Percentiles rank a stretch among this genome's conserved stretches.
These are phyloP conservation scores for Lentinula edodes DNA, from an alignment of 768 basidiomycete genomes.

Conservation along the genomic window DNA sequence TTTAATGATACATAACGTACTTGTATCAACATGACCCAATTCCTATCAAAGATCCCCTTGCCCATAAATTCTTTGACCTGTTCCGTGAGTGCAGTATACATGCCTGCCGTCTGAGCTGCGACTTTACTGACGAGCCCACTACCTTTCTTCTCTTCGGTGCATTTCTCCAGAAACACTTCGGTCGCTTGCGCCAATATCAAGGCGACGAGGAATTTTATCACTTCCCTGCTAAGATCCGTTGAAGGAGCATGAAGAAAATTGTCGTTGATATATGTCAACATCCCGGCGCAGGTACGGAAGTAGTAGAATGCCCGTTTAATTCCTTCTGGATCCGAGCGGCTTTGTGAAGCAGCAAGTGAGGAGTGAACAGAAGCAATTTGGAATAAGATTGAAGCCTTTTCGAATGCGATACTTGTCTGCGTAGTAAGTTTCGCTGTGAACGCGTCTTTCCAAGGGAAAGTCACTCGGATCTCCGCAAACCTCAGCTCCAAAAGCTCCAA, in stretches of 20 bases:
- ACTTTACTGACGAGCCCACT: slow-evolving; percentile 77
- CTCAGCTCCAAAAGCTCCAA: slow-evolving; percentile 94
- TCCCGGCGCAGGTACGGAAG: slow-evolving; percentile 85
- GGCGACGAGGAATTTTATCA: slow-evolving; percentile 88
- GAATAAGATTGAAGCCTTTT: slow-evolving; percentile 96
- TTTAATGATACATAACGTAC: slow-evolving; percentile 28
- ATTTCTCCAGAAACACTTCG: slow-evolving; percentile 95
- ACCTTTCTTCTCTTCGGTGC: slow-evolving; percentile 87
- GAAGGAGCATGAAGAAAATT: slow-evolving; percentile 98
- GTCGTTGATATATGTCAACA: slow-evolving; percentile 99
- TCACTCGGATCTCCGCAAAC: slow-evolving; percentile 94
- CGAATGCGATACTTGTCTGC: slow-evolving; percentile 94
- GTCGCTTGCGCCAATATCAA: slow-evolving; percentile 90
- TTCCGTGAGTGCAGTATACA: slow-evolving; percentile 81
- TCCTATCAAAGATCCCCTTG: slow-evolving; percentile 91
- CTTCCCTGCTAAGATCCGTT: slow-evolving; percentile 89
- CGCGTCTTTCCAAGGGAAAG: slow-evolving; percentile 96
- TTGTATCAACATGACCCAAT: slow-evolving; percentile 87
- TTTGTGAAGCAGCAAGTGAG: slow-evolving; percentile 81
- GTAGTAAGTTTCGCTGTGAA: slow-evolving; percentile 92
- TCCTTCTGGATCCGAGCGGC: slow-evolving; percentile 84
- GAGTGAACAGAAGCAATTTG: slow-evolving; percentile 95
- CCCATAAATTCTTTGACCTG: slow-evolving; percentile 97
- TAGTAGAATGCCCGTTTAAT: slow-evolving; percentile 92
- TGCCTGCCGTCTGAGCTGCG: slow-evolving; percentile 70